A percentile compares a stretch with the other conserved stretches of the same genome.
Evolutionary conservation across 257 asterid genomes (phyloP).

Genomic region (Anisodus tanguticus): DNA sequence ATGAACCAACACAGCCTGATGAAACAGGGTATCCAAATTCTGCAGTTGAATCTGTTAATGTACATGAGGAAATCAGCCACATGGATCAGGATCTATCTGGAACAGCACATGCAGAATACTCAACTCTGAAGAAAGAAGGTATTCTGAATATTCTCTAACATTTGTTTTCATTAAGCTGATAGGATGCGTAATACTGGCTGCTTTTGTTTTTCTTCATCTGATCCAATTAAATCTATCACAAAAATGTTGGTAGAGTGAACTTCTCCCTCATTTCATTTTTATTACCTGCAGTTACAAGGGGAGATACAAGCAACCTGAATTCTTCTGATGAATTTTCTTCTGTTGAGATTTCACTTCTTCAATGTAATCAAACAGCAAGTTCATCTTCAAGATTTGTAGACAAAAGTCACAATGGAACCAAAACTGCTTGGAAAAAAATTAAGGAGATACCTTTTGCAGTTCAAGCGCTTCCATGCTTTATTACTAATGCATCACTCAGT

Average conservation of each 20-base stretch:
- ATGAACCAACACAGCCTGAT: constrained; percentile 57
- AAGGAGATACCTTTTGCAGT: constrained; percentile 33
- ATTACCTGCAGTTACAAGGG: constrained; percentile 30
- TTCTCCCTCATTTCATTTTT: neutral
- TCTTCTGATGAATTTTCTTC: constrained; percentile 29
- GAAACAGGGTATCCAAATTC: constrained; percentile 46
- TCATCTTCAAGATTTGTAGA: constrained; percentile 25
- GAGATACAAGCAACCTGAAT: constrained; percentile 28
- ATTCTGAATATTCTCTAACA: neutral
- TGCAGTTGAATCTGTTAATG: constrained; percentile 35
- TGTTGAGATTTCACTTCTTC: neutral
- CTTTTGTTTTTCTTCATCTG: constrained; percentile 15
- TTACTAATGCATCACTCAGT: constrained; percentile 8
- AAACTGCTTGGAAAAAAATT: constrained; percentile 20
- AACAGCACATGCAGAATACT: constrained; percentile 35
- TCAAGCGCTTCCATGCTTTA: constrained; percentile 49
- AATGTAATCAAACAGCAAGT: constrained; percentile 30
- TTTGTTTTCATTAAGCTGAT: constrained; percentile 14
- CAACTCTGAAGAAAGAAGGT: constrained; percentile 26
- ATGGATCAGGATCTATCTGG: constrained; percentile 36
- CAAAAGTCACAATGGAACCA: constrained; percentile 26
- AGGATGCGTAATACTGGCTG: constrained; percentile 5
- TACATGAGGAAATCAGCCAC: constrained; percentile 35
- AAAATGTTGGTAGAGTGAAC: neutral
- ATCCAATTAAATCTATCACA: neutral